Percentiles rank a stretch among this genome's conserved stretches.
These are phyloP conservation scores for Cryptosporidium sp. DNA, from an alignment of 169 alveolate genomes.

Conservation along the genomic window DNA sequence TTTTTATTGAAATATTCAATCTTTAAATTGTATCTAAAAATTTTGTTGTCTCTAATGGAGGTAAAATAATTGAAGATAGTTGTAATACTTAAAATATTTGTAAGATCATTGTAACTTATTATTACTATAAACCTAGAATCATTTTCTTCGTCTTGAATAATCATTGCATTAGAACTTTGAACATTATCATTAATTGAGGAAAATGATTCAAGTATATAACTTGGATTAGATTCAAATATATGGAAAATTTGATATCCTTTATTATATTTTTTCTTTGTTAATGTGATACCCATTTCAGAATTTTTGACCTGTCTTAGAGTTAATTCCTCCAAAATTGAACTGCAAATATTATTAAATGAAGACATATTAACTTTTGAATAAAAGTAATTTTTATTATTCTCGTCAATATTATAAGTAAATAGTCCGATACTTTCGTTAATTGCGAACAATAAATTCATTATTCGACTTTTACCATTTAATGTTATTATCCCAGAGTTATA, in stretches of 20 bases:
- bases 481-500: conserved; percentile 28
- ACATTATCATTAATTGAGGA: conserved; percentile 13
- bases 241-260: conserved; percentile 1
- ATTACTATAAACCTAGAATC: conserved; percentile 4
- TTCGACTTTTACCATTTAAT: not conserved
- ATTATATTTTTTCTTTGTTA: conserved; percentile 4
- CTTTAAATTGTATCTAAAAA: conserved; percentile 34
- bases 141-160: conserved; percentile 1
- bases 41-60: conserved; percentile 1
- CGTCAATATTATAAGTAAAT: conserved; percentile 3
- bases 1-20: conserved; percentile 17
- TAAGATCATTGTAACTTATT: conserved; percentile 16
- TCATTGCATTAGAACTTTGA: conserved; percentile 12
- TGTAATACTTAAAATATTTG: conserved; percentile 33
- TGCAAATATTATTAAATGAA: not conserved
- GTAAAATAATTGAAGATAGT: conserved; percentile 23
- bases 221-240: conserved; percentile 23
- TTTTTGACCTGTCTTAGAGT: not conserved
- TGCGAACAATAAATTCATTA: conserved; percentile 10
- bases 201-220: conserved; percentile 21
- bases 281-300: conserved; percentile 13
- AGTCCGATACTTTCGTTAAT: conserved; percentile 3
- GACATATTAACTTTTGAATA: conserved; percentile 14
- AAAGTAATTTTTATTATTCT: not conserved
- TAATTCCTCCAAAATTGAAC: not conserved